Conservation (phyloP, 2,329 filamentous ascomycete species). For the Zymoseptoria brevis region DNA sequence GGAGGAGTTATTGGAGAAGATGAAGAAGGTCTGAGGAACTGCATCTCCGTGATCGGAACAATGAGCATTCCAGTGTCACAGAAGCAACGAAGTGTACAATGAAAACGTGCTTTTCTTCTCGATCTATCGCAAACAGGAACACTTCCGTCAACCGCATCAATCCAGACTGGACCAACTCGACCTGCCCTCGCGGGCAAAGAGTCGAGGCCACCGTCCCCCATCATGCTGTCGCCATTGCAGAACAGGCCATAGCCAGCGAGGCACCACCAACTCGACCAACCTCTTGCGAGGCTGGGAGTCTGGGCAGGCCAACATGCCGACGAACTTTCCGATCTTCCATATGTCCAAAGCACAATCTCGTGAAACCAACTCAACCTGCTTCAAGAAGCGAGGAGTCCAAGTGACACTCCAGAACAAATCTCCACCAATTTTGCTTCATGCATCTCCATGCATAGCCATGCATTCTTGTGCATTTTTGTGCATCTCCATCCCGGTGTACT, state of each 20-base stretch:
- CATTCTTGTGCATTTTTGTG: neutral
- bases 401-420: neutral
- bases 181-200: neutral
- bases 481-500: neutral
- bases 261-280: neutral
- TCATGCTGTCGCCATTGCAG: neutral
- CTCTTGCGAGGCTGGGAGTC: neutral
- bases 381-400: neutral
- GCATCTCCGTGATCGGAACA: no score
- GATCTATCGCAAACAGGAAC: neutral
- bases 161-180: neutral
- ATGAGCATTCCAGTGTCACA: neutral
- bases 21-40: slow-evolving; percentile 10
- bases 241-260: neutral
- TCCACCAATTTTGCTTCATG: neutral
- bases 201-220: neutral
- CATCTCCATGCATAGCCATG: no score
- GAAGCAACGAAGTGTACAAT: neutral
- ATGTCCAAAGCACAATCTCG: neutral
- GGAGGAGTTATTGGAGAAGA: slow-evolving; percentile 23
- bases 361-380: neutral
- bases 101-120: neutral
- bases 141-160: neutral
- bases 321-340: neutral
- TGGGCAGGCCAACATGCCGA: neutral